Base-by-base conservation (phyloP, 2,329 filamentous ascomycete genomes). In the Canariomyces notabilis region DNA sequence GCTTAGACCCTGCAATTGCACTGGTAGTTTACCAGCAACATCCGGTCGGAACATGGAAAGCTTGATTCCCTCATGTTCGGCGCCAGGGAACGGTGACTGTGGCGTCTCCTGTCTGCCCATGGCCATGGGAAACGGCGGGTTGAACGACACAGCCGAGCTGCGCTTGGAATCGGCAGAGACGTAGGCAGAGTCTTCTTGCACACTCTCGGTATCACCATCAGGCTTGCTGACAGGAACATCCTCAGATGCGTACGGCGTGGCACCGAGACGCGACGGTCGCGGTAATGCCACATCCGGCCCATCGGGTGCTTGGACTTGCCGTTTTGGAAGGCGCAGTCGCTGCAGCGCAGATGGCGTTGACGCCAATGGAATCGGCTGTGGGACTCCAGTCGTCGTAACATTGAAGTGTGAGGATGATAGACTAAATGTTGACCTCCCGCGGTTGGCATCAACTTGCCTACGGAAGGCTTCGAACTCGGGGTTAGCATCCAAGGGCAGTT, bases 401-500 rank as follows among this genome's bases (percentile, higher is more conserved):
- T 38, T 49, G 50, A 78, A 75, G 48, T 76, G 70, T 1, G 71
- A 57, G 37, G 67, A 63, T 47, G 69, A 65, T 7, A 83, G 64
- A 26, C 63, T 72, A 55, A 79, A 79, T 32, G 67, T 67, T 0
- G 67, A 61, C 37, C 64, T 70, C 39, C 69, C 66, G 35, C 69
- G 67, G 55, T 82, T 83, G 29, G 77, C 73, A 59, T 90, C 86
- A n/a, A 80, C 77, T 59, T 89, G 83, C 53, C 76, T 80, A 56
- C 75, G 76, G 62, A 94, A 91, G 2, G 85, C 84, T 62, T 91
- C 87, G 53, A 86, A 91, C n/a, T 89, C 83, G 6, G 85, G 79
- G 58, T 90, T 89, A 26, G 83, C 80, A 58, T 91, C 85, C 41
- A 88, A 69, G 0, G 87, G 77, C 6, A 89, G 69, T 53, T 83